These are phyloP conservation scores for Aspergillus arachidicola DNA, from an alignment of 2,329 filamentous ascomycete genomes.

Conservation along the genomic window DNA sequence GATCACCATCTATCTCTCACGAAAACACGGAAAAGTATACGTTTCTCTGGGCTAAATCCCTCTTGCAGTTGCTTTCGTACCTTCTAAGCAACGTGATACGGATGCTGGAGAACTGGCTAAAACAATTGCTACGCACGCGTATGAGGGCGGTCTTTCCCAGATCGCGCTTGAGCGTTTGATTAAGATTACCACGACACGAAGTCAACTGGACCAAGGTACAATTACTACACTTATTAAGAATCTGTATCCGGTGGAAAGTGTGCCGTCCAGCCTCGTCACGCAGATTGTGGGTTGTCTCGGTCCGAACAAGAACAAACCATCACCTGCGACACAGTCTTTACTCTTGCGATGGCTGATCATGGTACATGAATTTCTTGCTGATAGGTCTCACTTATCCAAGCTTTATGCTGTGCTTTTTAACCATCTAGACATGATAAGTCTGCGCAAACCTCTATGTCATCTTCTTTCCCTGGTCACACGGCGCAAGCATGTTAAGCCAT, in stretches of 20 bases:
- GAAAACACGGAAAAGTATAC: background rate
- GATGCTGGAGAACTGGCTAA: slow-evolving; percentile 68
- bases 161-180: slow-evolving; percentile 65
- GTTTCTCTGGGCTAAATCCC: background rate
- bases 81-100: slow-evolving; percentile 66
- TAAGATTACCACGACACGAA: slow-evolving; percentile 67
- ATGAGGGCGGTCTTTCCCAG: slow-evolving; percentile 67
- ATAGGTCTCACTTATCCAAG: slow-evolving; percentile 64
- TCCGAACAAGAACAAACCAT: slow-evolving; percentile 74
- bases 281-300: slow-evolving; percentile 74
- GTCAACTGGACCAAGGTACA: slow-evolving; percentile 74
- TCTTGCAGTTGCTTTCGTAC: slow-evolving; percentile 43
- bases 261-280: slow-evolving; percentile 64
- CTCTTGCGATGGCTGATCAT: slow-evolving; percentile 79
- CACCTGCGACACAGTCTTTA: slow-evolving; percentile 68
- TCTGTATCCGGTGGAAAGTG: slow-evolving; percentile 70
- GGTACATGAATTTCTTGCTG: slow-evolving; percentile 71
- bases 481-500: slow-evolving; percentile 80
- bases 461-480: slow-evolving; percentile 77
- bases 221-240: slow-evolving; percentile 70
- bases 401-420: slow-evolving; percentile 79
- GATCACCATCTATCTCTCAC: background rate
- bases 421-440: slow-evolving; percentile 75
- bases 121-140: slow-evolving; percentile 63
- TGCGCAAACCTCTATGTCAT: slow-evolving; percentile 72